Evolutionary conservation across 257 asterid genomes (phyloP).

Genomic region (Fraxinus excelsior): DNA sequence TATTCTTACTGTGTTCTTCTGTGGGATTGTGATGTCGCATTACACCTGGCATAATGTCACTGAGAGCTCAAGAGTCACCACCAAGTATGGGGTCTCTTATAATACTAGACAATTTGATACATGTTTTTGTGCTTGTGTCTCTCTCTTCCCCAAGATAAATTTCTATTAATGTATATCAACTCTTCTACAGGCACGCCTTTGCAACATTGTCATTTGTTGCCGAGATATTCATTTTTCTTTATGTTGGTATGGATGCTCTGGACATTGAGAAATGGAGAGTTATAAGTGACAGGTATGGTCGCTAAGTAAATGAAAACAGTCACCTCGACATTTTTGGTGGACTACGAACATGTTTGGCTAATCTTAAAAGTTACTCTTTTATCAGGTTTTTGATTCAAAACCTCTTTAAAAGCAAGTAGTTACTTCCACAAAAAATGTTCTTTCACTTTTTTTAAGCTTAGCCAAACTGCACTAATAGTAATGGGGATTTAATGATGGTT

Average conservation of each 20-base stretch:
- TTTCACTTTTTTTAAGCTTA: background rate
- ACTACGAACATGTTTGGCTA: background rate
- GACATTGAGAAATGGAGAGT: constrained; percentile 69
- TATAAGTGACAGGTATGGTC: constrained; percentile 48
- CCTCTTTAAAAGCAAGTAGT: background rate
- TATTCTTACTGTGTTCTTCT: constrained; percentile 73
- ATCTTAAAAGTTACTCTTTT: background rate
- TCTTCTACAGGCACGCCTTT: constrained; percentile 58
- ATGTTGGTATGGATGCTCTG: constrained; percentile 76
- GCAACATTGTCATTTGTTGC: constrained; percentile 71
- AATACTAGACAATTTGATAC: background rate
- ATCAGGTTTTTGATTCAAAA: background rate
- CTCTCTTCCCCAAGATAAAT: constrained; percentile 9
- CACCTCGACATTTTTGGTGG: background rate
- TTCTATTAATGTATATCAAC: constrained; percentile 21
- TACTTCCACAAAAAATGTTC: too few relatives aligned
- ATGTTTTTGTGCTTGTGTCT: constrained; percentile 1
- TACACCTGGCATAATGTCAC: constrained; percentile 81
- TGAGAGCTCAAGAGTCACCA: constrained; percentile 69
- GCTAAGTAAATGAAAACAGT: background rate
- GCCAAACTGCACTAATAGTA: background rate
- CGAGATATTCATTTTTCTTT: constrained; percentile 62
- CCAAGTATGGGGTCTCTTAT: constrained; percentile 45
- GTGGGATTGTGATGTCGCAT: constrained; percentile 79
- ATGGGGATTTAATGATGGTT: background rate